Evolutionary conservation across 331 rosid species (phyloP).

Genomic region (Saraca asoca): DNA sequence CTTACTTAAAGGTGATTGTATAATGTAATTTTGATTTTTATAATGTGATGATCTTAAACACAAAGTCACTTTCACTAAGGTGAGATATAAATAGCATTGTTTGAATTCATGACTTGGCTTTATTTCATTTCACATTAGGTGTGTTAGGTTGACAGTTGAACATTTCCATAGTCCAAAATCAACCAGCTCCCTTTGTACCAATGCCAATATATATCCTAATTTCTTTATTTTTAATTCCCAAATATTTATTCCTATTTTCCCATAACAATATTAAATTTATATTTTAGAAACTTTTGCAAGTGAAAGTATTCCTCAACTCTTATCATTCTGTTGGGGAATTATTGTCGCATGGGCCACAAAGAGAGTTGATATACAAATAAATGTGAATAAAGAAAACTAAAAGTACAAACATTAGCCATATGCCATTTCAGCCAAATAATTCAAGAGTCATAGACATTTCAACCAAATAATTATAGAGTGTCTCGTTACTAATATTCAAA

Average conservation of each 20-base stretch:
- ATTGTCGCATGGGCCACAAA: too few relatives aligned
- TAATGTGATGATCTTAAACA: slow-evolving; percentile 7
- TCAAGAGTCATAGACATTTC: too few relatives aligned
- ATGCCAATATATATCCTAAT: background rate
- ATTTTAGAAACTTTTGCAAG: too few relatives aligned
- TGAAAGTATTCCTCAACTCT: too few relatives aligned
- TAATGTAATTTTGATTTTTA: background rate
- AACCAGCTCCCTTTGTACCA: slow-evolving; percentile 31
- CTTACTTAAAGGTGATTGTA: too few relatives aligned
- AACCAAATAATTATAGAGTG: too few relatives aligned
- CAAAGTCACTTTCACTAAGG: slow-evolving; percentile 44
- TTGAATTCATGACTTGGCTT: slow-evolving; percentile 5
- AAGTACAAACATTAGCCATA: background rate
- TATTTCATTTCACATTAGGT: slow-evolving; percentile 39
- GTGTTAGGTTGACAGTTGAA: slow-evolving; percentile 53
- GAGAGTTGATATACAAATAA: background rate
- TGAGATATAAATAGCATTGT: slow-evolving; percentile 28
- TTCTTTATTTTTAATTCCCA: background rate
- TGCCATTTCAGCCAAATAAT: slow-evolving; percentile 1
- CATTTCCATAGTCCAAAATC: slow-evolving; percentile 41
- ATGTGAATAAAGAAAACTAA: background rate
- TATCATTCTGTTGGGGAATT: too few relatives aligned
- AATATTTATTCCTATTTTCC: background rate
- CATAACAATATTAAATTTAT: too few relatives aligned
- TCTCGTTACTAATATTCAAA: too few relatives aligned